Evolutionary conservation across 176 grass and related monocot species (phyloP).

Genomic region (Oryza coarctata): DNA sequence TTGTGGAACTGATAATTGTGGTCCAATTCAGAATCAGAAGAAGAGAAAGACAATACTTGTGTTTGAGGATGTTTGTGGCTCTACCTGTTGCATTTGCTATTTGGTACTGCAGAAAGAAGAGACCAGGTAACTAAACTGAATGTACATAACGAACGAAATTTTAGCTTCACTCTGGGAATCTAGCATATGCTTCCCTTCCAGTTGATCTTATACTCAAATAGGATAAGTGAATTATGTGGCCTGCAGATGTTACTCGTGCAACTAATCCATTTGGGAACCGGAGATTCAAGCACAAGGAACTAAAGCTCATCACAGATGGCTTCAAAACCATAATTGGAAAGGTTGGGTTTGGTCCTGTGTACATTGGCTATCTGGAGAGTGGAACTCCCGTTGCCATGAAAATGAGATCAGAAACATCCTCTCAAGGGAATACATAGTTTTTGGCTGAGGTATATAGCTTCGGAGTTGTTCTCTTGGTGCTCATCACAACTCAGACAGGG

Average conservation of each 20-base stretch:
- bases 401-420: constrained; percentile 16
- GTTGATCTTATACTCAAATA: not conserved
- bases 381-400: constrained; percentile 34
- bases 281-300: constrained; percentile 36
- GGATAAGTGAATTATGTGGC: not conserved
- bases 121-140: not conserved
- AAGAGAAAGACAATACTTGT: constrained; percentile 18
- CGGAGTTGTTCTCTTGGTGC: constrained; percentile 18
- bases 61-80: not conserved
- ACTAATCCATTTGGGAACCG: constrained; percentile 20
- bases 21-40: no score
- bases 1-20: no score
- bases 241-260: not conserved
- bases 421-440: constrained; percentile 27
- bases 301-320: constrained; percentile 39
- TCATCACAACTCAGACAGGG: constrained; percentile 18
- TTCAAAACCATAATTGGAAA: constrained; percentile 32
- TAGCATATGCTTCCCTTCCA: not conserved
- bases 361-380: constrained; percentile 31
- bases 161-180: not conserved
- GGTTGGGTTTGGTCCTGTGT: constrained; percentile 43
- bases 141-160: not conserved
- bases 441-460: constrained; percentile 47
- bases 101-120: constrained; percentile 2
- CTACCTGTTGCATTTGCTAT: constrained; percentile 1